Percentiles rank a stretch among this genome's conserved stretches.
phyloP scores from a whole-genome alignment of 164 flowering plant genomes.

The Sextonia rubra region DNA sequence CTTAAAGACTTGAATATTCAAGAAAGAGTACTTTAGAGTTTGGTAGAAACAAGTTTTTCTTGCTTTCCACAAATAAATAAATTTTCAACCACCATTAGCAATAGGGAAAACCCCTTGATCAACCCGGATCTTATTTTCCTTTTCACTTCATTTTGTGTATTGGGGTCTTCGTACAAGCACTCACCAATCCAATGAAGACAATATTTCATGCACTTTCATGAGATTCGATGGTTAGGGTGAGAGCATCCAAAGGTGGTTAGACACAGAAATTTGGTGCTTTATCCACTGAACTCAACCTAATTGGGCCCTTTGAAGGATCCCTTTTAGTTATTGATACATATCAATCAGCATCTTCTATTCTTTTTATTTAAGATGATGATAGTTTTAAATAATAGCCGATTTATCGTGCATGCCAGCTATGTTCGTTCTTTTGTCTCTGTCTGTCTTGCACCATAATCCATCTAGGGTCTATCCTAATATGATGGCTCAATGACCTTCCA shows the following conservation, averaged over 20 bases:
- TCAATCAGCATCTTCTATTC: neutral
- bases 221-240: neutral
- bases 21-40: too few relatives aligned
- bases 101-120: too few relatives aligned
- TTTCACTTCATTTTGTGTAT: too few relatives aligned
- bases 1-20: too few relatives aligned
- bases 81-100: too few relatives aligned
- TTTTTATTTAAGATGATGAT: neutral
- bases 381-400: neutral
- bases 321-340: neutral
- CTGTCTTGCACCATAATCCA: neutral
- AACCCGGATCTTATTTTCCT: too few relatives aligned
- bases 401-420: slow-evolving; percentile 3
- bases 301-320: neutral
- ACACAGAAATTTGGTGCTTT: neutral
- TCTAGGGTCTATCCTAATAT: too few relatives aligned
- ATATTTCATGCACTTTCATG: neutral
- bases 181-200: too few relatives aligned
- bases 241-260: neutral
- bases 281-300: neutral
- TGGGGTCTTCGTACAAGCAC: too few relatives aligned
- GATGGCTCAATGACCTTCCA: too few relatives aligned
- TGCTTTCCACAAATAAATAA: too few relatives aligned
- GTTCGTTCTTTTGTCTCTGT: neutral
- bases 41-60: too few relatives aligned